These are phyloP conservation scores for Penicillium herquei DNA, from an alignment of 495 filamentous ascomycete species.

Conservation along the genomic window DNA sequence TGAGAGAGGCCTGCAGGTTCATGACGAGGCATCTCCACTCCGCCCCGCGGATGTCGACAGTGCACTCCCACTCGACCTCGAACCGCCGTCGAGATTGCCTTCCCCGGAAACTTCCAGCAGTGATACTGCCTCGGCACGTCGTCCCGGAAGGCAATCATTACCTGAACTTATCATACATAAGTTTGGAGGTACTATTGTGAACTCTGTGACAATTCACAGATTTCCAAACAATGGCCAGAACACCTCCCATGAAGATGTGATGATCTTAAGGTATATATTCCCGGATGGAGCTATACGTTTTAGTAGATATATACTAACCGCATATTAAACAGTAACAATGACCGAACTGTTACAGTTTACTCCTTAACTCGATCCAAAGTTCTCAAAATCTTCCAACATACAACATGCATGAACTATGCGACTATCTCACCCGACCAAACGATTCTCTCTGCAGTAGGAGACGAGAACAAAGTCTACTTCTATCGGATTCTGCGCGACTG, in stretches of 20 bases:
- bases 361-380: slow-evolving; percentile 62
- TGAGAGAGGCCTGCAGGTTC: slow-evolving; percentile 30
- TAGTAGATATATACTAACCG: background rate
- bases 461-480: slow-evolving; percentile 79
- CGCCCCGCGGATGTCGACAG: slow-evolving; percentile 57
- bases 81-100: slow-evolving; percentile 32
- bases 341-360: slow-evolving; percentile 78
- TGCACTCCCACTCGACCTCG: slow-evolving; percentile 57
- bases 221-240: slow-evolving; percentile 48
- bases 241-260: slow-evolving; percentile 57
- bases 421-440: slow-evolving; percentile 85
- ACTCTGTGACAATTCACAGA: slow-evolving; percentile 68
- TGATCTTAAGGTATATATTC: slow-evolving; percentile 57
- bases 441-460: slow-evolving; percentile 79
- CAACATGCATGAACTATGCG: slow-evolving; percentile 85
- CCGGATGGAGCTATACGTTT: background rate
- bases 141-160: slow-evolving; percentile 28
- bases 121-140: slow-evolving; percentile 29
- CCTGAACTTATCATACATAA: slow-evolving; percentile 53
- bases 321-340: slow-evolving; percentile 68
- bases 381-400: slow-evolving; percentile 66
- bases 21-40: slow-evolving; percentile 30
- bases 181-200: slow-evolving; percentile 61
- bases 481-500: slow-evolving; percentile 53
- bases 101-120: slow-evolving; percentile 23